A percentile compares a stretch with the other conserved stretches of the same genome.
These are phyloP conservation scores for Austroboletus novae-zelandiae DNA, from an alignment of 1,284 basidiomycete genomes.

Conservation along the genomic window DNA sequence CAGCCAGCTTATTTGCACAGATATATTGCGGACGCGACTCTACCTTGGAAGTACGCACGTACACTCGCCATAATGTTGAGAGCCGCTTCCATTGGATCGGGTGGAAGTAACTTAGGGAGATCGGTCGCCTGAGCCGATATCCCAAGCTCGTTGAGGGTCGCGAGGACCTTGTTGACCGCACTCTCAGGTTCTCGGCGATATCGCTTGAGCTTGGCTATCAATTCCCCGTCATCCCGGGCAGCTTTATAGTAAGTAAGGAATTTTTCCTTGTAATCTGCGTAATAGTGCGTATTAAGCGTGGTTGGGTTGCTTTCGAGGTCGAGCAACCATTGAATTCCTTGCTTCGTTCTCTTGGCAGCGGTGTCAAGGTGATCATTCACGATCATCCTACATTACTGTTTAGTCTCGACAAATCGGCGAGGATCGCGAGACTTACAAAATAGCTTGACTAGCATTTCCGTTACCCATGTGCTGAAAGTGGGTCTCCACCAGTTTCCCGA, in stretches of 20 bases:
- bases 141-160: constrained; percentile 45
- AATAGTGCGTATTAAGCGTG: constrained; percentile 59
- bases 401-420: neutral
- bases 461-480: constrained; percentile 56
- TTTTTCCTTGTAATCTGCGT: constrained; percentile 54
- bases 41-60: constrained; percentile 72
- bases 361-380: constrained; percentile 47
- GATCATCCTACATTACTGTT: constrained; percentile 36
- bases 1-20: neutral
- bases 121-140: constrained; percentile 41
- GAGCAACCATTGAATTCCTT: constrained; percentile 50
- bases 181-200: neutral
- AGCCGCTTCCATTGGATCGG: constrained; percentile 53
- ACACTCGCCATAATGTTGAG: constrained; percentile 69
- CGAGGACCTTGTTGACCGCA: constrained; percentile 34
- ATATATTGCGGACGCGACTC: neutral
- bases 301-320: constrained; percentile 52
- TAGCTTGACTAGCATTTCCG: constrained; percentile 37
- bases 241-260: constrained; percentile 51
- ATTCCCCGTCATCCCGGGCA: constrained; percentile 32
- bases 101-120: constrained; percentile 51
- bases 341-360: constrained; percentile 39
- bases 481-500: constrained; percentile 40
- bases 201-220: constrained; percentile 25
- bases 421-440: neutral